Percentiles rank a stretch among this genome's conserved stretches.
These are phyloP conservation scores for Kodamaea kakaduensis DNA, from an alignment of 805 yeast genomes.

Conservation along the genomic window DNA sequence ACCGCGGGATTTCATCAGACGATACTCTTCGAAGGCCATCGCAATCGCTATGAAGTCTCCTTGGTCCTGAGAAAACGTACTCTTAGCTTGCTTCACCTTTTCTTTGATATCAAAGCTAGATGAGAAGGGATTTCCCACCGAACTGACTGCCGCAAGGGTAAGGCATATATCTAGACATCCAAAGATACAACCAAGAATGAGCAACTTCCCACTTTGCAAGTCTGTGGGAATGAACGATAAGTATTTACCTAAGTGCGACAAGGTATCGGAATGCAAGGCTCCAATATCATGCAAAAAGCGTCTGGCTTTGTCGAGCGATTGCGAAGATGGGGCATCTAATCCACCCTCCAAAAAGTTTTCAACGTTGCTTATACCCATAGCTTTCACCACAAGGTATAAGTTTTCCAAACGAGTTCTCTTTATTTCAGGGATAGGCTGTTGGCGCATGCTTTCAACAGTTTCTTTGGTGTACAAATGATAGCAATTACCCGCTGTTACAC, in stretches of 20 bases:
- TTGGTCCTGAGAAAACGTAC: constrained; percentile 41
- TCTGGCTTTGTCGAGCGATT: constrained; percentile 49
- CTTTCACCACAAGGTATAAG: constrained; percentile 74
- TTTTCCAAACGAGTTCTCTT: constrained; percentile 80
- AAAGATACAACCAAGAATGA: constrained; percentile 76
- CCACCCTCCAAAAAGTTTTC: constrained; percentile 66
- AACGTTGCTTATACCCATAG: constrained; percentile 82
- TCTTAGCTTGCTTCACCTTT: constrained; percentile 47
- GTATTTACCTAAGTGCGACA: constrained; percentile 77
- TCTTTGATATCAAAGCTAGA: constrained; percentile 62
- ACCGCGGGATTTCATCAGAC: constrained; percentile 18
- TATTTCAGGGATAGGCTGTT: constrained; percentile 85
- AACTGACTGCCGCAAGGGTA: constrained; percentile 74
- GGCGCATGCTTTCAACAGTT: constrained; percentile 52
- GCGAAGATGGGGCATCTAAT: constrained; percentile 70
- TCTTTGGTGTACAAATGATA: constrained; percentile 71
- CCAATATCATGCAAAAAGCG: constrained; percentile 64
- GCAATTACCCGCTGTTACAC: constrained; percentile 80
- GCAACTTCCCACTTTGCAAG: constrained; percentile 75
- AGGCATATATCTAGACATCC: constrained; percentile 75
- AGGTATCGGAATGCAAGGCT: constrained; percentile 47
- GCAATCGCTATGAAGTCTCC: constrained; percentile 78
- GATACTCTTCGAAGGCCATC: constrained; percentile 56
- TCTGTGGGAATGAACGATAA: constrained; percentile 84
- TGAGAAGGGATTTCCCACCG: constrained; percentile 71